phyloP scores from a whole-genome alignment of 495 filamentous ascomycete species.

The Friedmanniomyces endolithicus region DNA sequence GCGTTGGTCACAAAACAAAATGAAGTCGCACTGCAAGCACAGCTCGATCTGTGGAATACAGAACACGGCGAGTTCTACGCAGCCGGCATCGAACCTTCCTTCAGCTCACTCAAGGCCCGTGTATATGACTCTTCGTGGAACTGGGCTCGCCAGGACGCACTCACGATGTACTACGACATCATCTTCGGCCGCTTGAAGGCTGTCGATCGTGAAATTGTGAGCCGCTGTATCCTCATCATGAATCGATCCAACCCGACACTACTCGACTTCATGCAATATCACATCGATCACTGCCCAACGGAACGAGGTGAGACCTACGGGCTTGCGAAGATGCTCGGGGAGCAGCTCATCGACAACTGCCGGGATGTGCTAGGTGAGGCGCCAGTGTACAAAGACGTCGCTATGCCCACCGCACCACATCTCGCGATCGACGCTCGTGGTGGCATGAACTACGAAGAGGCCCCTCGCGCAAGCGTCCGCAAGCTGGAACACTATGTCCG shows the following conservation, averaged over 20 bases:
- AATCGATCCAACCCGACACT: constrained; percentile 92
- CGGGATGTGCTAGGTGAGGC: constrained; percentile 71
- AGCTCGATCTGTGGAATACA: constrained; percentile 85
- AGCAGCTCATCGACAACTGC: constrained; percentile 94
- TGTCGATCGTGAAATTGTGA: constrained; percentile 95
- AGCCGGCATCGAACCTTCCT: constrained; percentile 82
- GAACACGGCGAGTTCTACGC: constrained; percentile 97
- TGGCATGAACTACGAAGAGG: constrained; percentile 79
- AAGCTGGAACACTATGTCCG: constrained; percentile 98
- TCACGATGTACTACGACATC: constrained; percentile 98
- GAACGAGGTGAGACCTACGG: constrained; percentile 95
- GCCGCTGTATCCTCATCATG: constrained; percentile 97
- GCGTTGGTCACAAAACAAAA: constrained; percentile 72
- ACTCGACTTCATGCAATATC: constrained; percentile 98
- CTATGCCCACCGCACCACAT: constrained; percentile 78
- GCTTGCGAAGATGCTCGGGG: constrained; percentile 88
- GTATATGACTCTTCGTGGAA: constrained; percentile 99
- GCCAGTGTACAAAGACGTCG: constrained; percentile 91
- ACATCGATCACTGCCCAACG: constrained; percentile 97
- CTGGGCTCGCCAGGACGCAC: constrained; percentile 93
- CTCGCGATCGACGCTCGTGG: constrained; percentile 82
- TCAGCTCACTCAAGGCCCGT: constrained; percentile 84
- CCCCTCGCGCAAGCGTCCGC: constrained; percentile 75
- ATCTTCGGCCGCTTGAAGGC: constrained; percentile 90
- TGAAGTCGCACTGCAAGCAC: constrained; percentile 72